Evolutionary conservation across 2,329 filamentous ascomycete species (phyloP).

Genomic region (Fusarium falciforme): DNA sequence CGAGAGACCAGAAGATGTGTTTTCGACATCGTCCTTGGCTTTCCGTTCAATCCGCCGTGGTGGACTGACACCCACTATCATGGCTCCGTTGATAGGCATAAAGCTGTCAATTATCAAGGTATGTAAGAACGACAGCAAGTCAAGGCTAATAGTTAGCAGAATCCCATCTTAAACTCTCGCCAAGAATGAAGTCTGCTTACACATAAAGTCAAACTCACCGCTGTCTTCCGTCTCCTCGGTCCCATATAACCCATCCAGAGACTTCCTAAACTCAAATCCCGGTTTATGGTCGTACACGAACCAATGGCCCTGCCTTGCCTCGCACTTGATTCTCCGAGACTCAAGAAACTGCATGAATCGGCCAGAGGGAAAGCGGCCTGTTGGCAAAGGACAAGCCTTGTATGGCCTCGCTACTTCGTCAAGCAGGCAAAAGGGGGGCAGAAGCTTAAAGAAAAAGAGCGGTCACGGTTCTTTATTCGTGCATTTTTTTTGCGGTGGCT

Average conservation of each 20-base stretch:
- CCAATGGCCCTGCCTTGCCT: slow-evolving; percentile 26
- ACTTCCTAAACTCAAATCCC: too few relatives aligned
- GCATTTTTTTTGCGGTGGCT: background rate
- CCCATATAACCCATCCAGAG: background rate
- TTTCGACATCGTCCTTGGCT: too few relatives aligned
- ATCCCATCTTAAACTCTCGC: background rate
- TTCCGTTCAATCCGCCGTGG: too few relatives aligned
- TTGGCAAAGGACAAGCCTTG: background rate
- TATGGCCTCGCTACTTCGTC: background rate
- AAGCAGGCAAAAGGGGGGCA: background rate
- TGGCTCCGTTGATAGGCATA: too few relatives aligned
- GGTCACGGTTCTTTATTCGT: background rate
- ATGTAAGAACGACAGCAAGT: too few relatives aligned
- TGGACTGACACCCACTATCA: too few relatives aligned
- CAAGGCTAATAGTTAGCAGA: too few relatives aligned
- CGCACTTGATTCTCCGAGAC: background rate
- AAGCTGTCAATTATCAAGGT: background rate
- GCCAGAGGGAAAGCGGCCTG: background rate
- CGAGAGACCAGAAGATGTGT: too few relatives aligned
- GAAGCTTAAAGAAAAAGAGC: background rate
- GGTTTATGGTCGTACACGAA: background rate
- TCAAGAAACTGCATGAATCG: slow-evolving; percentile 4
- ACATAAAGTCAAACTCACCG: background rate
- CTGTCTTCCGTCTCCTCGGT: background rate
- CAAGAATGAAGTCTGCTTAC: background rate